Evolutionary conservation across 169 alveolate genomes (phyloP).

Genomic region (Plasmodium gaboni): DNA sequence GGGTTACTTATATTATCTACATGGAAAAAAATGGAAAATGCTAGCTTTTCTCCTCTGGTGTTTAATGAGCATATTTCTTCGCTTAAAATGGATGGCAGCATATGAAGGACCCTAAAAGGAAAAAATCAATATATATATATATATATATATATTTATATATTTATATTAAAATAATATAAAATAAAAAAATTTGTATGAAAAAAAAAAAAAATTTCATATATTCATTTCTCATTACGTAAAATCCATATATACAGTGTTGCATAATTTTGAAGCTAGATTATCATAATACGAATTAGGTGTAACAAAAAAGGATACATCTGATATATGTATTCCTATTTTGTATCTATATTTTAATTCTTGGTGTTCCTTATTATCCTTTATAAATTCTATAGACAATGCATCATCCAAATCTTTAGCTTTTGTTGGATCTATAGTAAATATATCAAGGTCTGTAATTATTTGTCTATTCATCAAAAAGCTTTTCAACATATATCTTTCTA

Average conservation of each 20-base stretch:
- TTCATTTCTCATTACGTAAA: constrained; percentile 81
- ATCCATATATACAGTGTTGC: constrained; percentile 94
- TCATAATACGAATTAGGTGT: constrained; percentile 94
- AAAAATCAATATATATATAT: not conserved
- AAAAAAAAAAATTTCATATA: not conserved
- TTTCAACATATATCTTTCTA: constrained; percentile 64
- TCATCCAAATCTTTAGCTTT: constrained; percentile 99
- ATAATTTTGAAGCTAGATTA: constrained; percentile 95
- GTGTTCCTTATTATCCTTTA: constrained; percentile 82
- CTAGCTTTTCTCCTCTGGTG: constrained; percentile 88
- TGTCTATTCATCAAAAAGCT: constrained; percentile 39
- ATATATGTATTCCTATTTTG: constrained; percentile 97
- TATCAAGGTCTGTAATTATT: constrained; percentile 72
- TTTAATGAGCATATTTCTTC: constrained; percentile 91
- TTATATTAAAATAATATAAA: not conserved
- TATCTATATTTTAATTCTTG: constrained; percentile 81
- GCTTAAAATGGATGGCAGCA: constrained; percentile 92
- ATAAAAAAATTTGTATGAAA: not conserved
- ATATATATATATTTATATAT: not conserved
- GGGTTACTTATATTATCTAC: constrained; percentile 36
- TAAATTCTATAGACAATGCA: constrained; percentile 93
- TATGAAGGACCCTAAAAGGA: constrained; percentile 77
- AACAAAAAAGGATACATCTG: constrained; percentile 98
- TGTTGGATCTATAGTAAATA: constrained; percentile 96
- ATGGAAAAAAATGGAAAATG: constrained; percentile 89